A percentile compares a stretch with the other conserved stretches of the same genome.
Evolutionary conservation across 164 flowering plant genomes (phyloP).

Genomic region (Umbellularia californica): DNA sequence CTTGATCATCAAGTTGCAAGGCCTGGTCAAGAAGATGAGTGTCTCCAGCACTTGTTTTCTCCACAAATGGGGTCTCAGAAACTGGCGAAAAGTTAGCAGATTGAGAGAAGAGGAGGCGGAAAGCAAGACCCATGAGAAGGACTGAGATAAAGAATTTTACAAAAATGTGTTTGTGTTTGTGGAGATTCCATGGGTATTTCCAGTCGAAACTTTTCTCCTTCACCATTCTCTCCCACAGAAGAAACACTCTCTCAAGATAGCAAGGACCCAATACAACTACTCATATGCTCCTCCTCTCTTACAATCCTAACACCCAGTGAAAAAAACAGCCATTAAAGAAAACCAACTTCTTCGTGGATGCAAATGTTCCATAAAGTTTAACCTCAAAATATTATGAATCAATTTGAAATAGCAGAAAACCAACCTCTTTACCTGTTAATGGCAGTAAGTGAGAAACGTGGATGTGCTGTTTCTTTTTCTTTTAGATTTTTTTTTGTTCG

Average conservation of each 20-base stretch:
- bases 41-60: background rate
- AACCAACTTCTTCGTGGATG: too few species aligned
- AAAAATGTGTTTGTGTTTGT: constrained; percentile 36
- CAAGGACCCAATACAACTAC: background rate
- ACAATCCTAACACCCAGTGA: too few species aligned
- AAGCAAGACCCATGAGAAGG: constrained; percentile 53
- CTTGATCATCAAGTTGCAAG: background rate
- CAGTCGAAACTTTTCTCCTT: constrained; percentile 28
- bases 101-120: constrained; percentile 49
- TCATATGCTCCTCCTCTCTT: too few species aligned
- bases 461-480: too few species aligned
- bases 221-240: constrained; percentile 21
- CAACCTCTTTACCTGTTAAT: too few species aligned
- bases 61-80: constrained; percentile 5
- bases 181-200: constrained; percentile 23
- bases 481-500: too few species aligned
- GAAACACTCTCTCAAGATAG: background rate
- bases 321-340: too few species aligned
- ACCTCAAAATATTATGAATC: too few species aligned
- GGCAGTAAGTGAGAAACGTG: too few species aligned
- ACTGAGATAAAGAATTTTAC: constrained; percentile 46
- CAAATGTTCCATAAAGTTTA: too few species aligned
- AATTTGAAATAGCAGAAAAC: too few species aligned
- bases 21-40: background rate
- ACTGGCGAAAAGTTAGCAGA: constrained; percentile 24